Evolutionary conservation across 2,329 filamentous ascomycete species (phyloP), one percentile per base, ranked within the genome.

Genomic region (Penicillium digitatum): DNA sequence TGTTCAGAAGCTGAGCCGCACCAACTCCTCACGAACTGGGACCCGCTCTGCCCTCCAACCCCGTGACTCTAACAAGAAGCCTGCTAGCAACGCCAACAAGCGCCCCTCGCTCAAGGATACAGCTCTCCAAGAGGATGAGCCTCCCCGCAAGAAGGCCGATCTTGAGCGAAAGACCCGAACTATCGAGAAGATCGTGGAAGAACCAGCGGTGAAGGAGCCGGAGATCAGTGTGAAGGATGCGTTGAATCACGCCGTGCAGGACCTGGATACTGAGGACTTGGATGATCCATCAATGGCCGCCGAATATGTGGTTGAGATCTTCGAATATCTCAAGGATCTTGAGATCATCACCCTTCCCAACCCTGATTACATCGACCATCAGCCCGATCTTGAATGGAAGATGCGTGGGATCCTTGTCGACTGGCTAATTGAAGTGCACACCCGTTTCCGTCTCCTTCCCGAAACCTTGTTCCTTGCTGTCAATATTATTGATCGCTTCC

Each of bases 381-480:
- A 99, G 72, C 88, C 89, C 61, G 91, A 96, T 66, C 81, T 99
- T 12, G 93, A 96, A 74, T 99, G 94, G 94, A 96, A 96, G 82
- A 96, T 95, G 78, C 90, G 94, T 66, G 93, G 92, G 61, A 96
- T 99, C 64, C 84, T 99, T 52, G 86, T 97, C 63, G 94, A 99
- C 78, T 99, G 94, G 94, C 82, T 99, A 62, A 92, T 99, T 60
- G 94, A 99, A 74, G 94, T 99, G 44, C 94, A 99, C 79, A 96
- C 90, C 22, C 89, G 93, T 54, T 99, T 97, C 81, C 89, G 94
- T 64, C 85, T 99, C 18, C 83, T 97, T 39, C 94, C 94, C 22
- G 94, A 99, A 78, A 97, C 94, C 2, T 82, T 97, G 43, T 99
- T 96, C 82, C 84, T 99, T 35, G 88, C 92, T 43, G 90, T 96